Evolutionary conservation across 192 early-diverging fungal species (phyloP).

Genomic region (Gorgonomyces haynaldii): DNA sequence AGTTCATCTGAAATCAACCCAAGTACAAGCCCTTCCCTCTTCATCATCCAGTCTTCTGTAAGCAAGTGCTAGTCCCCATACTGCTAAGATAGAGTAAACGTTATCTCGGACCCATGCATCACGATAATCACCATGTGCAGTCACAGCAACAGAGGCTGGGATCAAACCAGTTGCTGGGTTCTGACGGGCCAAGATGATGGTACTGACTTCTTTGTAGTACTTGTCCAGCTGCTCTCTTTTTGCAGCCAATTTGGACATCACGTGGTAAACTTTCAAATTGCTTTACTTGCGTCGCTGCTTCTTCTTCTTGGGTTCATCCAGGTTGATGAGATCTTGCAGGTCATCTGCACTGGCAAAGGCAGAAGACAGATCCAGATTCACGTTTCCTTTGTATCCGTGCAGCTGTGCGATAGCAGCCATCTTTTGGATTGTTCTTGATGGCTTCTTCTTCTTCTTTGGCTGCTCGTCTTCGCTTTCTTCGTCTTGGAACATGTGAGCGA

Average conservation of each 20-base stretch:
- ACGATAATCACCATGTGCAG: conserved; percentile 75
- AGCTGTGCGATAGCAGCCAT: conserved; percentile 37
- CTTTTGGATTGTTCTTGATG: conserved; percentile 31
- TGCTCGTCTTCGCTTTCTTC: conserved; percentile 16
- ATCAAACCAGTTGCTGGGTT: conserved; percentile 75
- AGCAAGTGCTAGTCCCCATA: conserved; percentile 71
- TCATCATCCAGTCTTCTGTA: conserved; percentile 79
- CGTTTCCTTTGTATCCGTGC: conserved; percentile 46
- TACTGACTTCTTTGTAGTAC: conserved; percentile 61
- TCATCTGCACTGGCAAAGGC: too few relatives aligned
- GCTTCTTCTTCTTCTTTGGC: conserved; percentile 33
- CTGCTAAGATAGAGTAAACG: conserved; percentile 76
- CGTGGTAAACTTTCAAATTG: too few relatives aligned
- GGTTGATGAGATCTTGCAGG: too few relatives aligned
- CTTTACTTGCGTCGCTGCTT: too few relatives aligned
- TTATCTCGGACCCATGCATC: conserved; percentile 89
- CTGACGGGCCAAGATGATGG: conserved; percentile 67
- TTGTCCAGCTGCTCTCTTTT: conserved; percentile 52
- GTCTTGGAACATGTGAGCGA: background rate
- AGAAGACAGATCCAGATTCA: too few relatives aligned
- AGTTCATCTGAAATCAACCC: conserved; percentile 50
- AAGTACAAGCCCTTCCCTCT: conserved; percentile 63
- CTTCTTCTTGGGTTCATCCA: too few relatives aligned
- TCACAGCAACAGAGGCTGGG: conserved; percentile 76
- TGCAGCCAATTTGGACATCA: too few relatives aligned